phyloP scores from a whole-genome alignment of 257 asterid species.

The Jacaranda mimosifolia region DNA sequence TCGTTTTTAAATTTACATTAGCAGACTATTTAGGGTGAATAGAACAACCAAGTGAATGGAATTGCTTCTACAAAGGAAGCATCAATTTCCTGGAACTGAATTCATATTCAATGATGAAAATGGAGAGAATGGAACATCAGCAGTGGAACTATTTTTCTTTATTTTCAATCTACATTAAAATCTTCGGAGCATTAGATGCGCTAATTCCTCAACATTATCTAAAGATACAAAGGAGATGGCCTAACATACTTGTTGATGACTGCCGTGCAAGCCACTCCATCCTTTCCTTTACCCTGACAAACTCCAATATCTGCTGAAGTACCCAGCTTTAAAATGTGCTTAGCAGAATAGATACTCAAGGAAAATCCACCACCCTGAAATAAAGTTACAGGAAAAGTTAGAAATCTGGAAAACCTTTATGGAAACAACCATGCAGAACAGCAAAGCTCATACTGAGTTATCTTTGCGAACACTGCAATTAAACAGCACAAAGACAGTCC shows the following conservation, averaged over 20 bases:
- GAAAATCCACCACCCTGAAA: conserved; percentile 82
- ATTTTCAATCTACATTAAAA: neutral
- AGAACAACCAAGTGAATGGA: neutral
- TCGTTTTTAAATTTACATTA: neutral
- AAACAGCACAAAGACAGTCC: conserved; percentile 75
- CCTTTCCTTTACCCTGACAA: conserved; percentile 82
- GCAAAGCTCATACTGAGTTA: conserved; percentile 58
- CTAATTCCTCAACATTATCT: conserved; percentile 21
- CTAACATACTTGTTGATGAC: conserved; percentile 69
- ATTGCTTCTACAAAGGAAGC: neutral
- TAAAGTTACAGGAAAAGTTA: conserved; percentile 6
- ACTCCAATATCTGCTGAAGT: conserved; percentile 80
- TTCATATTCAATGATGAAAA: neutral
- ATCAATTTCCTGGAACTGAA: neutral
- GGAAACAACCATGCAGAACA: conserved; percentile 15
- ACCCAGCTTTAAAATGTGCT: conserved; percentile 81
- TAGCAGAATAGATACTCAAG: conserved; percentile 75
- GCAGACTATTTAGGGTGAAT: neutral
- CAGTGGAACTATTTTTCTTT: neutral
- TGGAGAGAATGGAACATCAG: neutral
- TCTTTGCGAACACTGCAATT: conserved; percentile 81
- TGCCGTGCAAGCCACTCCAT: conserved; percentile 70
- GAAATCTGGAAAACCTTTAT: conserved; percentile 14
- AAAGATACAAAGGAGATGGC: conserved; percentile 26
- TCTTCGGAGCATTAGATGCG: neutral